phyloP scores from a whole-genome alignment of 306 rosid genomes.

The Senna tora region DNA sequence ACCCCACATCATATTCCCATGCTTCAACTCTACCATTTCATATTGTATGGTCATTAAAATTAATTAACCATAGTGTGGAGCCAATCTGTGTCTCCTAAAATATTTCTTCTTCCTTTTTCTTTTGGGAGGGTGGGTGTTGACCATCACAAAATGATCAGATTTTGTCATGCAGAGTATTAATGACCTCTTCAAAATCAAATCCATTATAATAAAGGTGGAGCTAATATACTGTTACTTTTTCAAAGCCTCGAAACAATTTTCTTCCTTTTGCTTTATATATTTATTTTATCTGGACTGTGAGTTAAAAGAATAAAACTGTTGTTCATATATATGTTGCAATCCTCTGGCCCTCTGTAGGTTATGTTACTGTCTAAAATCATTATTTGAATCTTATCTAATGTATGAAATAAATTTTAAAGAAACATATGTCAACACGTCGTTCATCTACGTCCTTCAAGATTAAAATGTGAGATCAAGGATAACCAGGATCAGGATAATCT shows the following conservation, averaged over 20 bases:
- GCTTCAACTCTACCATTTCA: background rate
- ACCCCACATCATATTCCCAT: too few relatives aligned
- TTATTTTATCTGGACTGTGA: background rate
- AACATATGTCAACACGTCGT: background rate
- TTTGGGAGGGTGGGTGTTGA: background rate
- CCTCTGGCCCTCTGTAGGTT: background rate
- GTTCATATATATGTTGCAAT: background rate
- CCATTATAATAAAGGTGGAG: background rate
- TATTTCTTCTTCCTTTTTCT: background rate
- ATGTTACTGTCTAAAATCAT: background rate
- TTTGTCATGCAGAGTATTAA: background rate
- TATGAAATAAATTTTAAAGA: background rate
- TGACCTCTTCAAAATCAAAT: background rate
- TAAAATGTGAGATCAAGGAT: background rate
- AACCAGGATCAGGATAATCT: background rate
- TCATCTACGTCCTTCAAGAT: background rate
- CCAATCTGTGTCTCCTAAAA: background rate
- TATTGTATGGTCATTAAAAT: background rate
- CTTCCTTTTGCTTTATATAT: background rate
- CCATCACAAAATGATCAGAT: background rate
- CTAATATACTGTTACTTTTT: background rate
- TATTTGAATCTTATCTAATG: background rate
- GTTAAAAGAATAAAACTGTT: background rate
- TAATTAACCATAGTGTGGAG: background rate
- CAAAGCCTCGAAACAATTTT: background rate